Conservation (phyloP, 2,329 filamentous ascomycete genomes). For the Mycosphaerelloides madeirae region DNA sequence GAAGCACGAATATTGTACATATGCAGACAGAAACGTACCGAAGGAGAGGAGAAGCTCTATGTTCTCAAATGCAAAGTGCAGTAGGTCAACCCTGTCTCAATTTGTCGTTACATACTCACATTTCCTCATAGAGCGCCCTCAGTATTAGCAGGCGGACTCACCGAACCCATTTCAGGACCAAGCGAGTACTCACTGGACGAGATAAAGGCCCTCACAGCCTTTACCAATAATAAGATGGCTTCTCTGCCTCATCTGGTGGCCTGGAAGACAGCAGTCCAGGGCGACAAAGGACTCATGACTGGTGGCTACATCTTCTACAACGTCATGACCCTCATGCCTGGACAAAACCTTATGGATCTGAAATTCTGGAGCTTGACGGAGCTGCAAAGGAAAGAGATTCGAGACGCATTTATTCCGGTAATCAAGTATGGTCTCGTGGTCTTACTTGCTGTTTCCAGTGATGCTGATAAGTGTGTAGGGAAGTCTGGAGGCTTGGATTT, state of each 20-base stretch:
- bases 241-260: slow-evolving; percentile 26
- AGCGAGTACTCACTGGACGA: slow-evolving; percentile 27
- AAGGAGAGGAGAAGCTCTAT: slow-evolving; percentile 10
- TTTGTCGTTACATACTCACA: not conserved
- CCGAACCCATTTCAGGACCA: slow-evolving; percentile 20
- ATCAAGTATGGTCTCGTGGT: slow-evolving; percentile 19
- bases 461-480: slow-evolving; percentile 10
- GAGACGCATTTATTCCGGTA: slow-evolving; percentile 19
- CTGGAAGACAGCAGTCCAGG: slow-evolving; percentile 20
- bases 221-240: slow-evolving; percentile 12
- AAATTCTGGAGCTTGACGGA: slow-evolving; percentile 28
- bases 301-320: slow-evolving; percentile 28
- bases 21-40: slow-evolving; percentile 15
- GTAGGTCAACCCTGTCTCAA: slow-evolving; percentile 6
- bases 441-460: too few relatives aligned
- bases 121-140: slow-evolving; percentile 20
- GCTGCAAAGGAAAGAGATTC: slow-evolving; percentile 18
- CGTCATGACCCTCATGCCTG: slow-evolving; percentile 28
- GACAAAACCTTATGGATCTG: slow-evolving; percentile 24
- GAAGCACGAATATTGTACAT: slow-evolving; percentile 29
- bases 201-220: slow-evolving; percentile 22
- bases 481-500: slow-evolving; percentile 24
- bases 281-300: slow-evolving; percentile 19
- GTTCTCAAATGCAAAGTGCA: slow-evolving; percentile 32
- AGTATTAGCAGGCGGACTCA: slow-evolving; percentile 21